A percentile compares a stretch with the other conserved stretches of the same genome.
Evolutionary conservation across 108 stramenopile species (phyloP).

Genomic region (Schizochytrium sp.): DNA sequence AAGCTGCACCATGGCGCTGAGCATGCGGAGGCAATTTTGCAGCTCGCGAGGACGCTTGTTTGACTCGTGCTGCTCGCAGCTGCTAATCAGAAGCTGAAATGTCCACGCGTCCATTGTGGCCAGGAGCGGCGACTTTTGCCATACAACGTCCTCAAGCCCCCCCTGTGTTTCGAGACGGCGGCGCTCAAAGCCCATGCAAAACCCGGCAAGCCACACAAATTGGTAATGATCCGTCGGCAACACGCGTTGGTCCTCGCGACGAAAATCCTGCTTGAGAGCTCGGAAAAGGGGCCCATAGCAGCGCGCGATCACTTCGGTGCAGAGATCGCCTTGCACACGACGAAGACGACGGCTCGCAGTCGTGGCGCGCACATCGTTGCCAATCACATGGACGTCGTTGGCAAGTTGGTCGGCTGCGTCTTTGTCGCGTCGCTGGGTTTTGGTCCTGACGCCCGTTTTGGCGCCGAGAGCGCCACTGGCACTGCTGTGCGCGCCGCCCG

Average conservation of each 20-base stretch:
- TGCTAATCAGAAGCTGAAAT: not conserved
- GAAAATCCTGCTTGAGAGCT: not conserved
- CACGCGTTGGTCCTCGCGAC: not conserved
- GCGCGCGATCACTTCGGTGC: not conserved
- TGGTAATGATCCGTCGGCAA: not conserved
- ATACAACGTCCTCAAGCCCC: not conserved
- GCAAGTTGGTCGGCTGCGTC: not conserved
- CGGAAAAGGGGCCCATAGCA: slow-evolving; percentile 3
- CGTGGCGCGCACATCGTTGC: not conserved
- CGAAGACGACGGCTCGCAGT: not conserved
- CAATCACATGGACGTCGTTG: not conserved
- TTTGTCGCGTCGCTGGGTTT: not conserved
- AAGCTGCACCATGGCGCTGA: not conserved
- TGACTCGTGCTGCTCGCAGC: not conserved
- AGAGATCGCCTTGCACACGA: not conserved
- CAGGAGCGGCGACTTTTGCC: not conserved
- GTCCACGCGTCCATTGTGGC: not conserved
- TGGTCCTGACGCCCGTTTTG: not conserved
- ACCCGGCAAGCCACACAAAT: not conserved
- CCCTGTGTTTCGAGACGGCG: not conserved
- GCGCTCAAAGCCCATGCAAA: slow-evolving; percentile 8
- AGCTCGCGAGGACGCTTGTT: not conserved
- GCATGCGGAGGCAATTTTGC: not conserved
- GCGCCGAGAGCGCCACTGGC: not conserved
- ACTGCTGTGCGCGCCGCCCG: not conserved